phyloP scores from a whole-genome alignment of 768 basidiomycete genomes.

The Lactifluus rugatus region DNA sequence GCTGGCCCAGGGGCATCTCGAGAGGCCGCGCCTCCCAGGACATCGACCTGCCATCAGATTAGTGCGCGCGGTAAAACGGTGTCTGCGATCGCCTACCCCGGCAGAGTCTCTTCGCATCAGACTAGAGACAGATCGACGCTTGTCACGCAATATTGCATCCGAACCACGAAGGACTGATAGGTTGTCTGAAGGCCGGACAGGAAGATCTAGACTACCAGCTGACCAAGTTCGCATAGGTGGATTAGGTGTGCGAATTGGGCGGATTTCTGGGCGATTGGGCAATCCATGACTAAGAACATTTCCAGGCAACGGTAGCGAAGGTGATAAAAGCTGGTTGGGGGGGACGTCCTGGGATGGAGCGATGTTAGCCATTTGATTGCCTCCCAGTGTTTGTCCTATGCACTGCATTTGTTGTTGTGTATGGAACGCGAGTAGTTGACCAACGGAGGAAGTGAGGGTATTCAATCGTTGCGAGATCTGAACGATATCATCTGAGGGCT shows the following conservation, averaged over 20 bases:
- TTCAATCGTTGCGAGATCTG: constrained; percentile 72
- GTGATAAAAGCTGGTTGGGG: constrained; percentile 31
- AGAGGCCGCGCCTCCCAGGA: constrained; percentile 41
- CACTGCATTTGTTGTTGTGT: constrained; percentile 46
- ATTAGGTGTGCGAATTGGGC: constrained; percentile 53
- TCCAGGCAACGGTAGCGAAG: constrained; percentile 32
- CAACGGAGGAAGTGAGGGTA: constrained; percentile 74
- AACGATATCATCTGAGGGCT: constrained; percentile 57
- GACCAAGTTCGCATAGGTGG: constrained; percentile 80
- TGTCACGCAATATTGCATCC: constrained; percentile 45
- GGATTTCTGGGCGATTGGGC: constrained; percentile 55
- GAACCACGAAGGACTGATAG: constrained; percentile 29
- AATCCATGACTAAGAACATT: constrained; percentile 48
- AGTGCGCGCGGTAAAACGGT: constrained; percentile 9
- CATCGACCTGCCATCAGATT: constrained; percentile 35
- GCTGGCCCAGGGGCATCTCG: constrained; percentile 64
- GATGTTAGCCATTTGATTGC: constrained; percentile 24
- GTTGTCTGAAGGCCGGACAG: constrained; percentile 43
- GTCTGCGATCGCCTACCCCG: constrained; percentile 40
- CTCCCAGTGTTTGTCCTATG: constrained; percentile 22
- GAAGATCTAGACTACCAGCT: constrained; percentile 67
- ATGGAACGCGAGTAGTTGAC: constrained; percentile 72
- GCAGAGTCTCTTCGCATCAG: constrained; percentile 67
- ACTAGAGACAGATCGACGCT: constrained; percentile 64
- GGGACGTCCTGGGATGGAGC: constrained; percentile 36